Base-by-base conservation (phyloP, 208 protist species). In the Crithidia bombi region DNA sequence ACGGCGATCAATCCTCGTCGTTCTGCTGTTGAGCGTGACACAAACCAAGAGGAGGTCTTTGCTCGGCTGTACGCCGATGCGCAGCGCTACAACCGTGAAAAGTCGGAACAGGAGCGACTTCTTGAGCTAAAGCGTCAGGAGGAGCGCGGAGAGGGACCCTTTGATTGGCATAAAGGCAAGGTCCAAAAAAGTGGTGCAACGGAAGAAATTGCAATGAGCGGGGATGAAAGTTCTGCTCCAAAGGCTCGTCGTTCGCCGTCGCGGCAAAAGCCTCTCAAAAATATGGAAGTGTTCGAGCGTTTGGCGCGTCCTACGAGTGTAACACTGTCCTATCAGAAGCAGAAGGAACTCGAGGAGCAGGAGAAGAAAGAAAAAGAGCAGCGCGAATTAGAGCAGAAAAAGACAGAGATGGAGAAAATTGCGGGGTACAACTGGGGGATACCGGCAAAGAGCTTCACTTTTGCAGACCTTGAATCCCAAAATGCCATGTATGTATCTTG, bases 51-150 rank as follows among this genome's bases (percentile, higher is more conserved):
- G 7, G 65, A 71, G 25, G 84, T 93, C 12, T 93, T 89, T 61
- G 50, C 58, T 0, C 78, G 87, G 3, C 74, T 93, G 14, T 90
- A 93, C 69, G 76, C 71, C 3, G 78, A 93, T 17, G 84, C 84
- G 2, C 72, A 85, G 71, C 82, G 78, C 21, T 70, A 79, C 46
- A 83, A 89, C 50, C 65, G 57, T 1, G 64, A 84, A 7, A 73
- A 77, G 28, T 19, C 61, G 9, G 68, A 86, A 25, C 76, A 78
- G 6, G 77, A 89, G 47, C 44, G 50, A 3, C 39, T 54, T 19
- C 35, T 83, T 7, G 77, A 80, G 25, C 38, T 69, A 21, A 73
- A 75, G 36, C 72, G 72, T 5, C 52, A 69, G 43, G 59, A 76
- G 26, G 72, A 82, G 25, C 56, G 73, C 14, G 61, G 69, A 3